Evolutionary conservation across 768 basidiomycete genomes (phyloP), one percentile per base, ranked within the genome.

Genomic region (Leccinum subtestaceum): DNA sequence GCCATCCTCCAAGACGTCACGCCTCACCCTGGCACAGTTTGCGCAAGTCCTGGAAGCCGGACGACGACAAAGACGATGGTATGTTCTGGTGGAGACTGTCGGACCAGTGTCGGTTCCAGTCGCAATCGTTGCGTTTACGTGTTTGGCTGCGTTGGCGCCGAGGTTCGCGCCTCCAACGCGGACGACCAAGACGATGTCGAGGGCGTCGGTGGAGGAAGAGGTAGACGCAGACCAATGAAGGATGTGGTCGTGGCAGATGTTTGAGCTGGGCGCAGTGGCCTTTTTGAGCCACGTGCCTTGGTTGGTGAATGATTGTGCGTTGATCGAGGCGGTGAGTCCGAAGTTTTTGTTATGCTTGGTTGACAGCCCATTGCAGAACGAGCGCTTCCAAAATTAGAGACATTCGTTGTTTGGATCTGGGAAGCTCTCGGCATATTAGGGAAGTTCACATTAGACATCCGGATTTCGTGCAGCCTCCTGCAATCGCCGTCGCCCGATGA

Each of bases 241-340:
- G 12, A 10, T 3, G 8, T 19, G 5, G 0, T 10, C 3, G 54
- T 50, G 4, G 2, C 8, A 1, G 1, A 25, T 60, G 8, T 62
- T 67, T 13, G 66, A 67, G 52, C 5, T 59, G 25, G 25, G 43
- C 7, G 58, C 65, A 7, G 52, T 65, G 27, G 32, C 38, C 5
- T 62, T 67, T 21, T 46, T 59, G 51, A 46, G 13, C 1, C 62
- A 61, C 21, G 27, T 61, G 2, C 56, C 55, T 2, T 60, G 58
- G 56, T 7, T 47, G 23, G 46, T 47, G 21, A 47, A 21, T 3
- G 23, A 47, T 47, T 12, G 10, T 13, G 10, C 23, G 21, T 47
- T 6, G 6, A 47, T 47, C 6, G 21, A 47, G 31, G 31, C 11
- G 31, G 31, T 12, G 11, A 32, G 31, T 32, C 31, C 31, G 31